Evolutionary conservation across 2,329 filamentous ascomycete genomes (phyloP).

Genomic region (Dothistroma septosporum): DNA sequence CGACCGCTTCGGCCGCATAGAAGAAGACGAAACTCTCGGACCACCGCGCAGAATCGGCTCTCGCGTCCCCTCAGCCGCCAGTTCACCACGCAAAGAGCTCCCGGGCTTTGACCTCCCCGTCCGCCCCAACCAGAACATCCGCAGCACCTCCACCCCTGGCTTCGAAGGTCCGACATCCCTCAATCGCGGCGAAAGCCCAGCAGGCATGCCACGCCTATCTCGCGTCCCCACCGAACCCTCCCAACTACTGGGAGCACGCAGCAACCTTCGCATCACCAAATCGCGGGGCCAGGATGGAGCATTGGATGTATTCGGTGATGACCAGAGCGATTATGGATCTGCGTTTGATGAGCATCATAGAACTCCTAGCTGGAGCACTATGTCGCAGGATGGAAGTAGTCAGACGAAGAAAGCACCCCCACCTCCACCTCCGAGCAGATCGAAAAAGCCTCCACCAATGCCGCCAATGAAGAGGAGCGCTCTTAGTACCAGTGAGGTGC

Average conservation of each 20-base stretch:
- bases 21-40: slow-evolving; percentile 53
- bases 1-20: slow-evolving; percentile 52
- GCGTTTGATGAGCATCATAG: slow-evolving; percentile 32
- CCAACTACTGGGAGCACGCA: slow-evolving; percentile 45
- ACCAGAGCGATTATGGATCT: slow-evolving; percentile 49
- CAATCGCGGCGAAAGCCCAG: slow-evolving; percentile 48
- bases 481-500: slow-evolving; percentile 40
- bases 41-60: slow-evolving; percentile 54
- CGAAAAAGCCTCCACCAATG: slow-evolving; percentile 63
- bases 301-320: slow-evolving; percentile 49
- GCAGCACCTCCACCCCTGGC: slow-evolving; percentile 46
- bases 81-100: slow-evolving; percentile 40
- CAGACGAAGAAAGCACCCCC: slow-evolving; percentile 58
- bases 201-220: slow-evolving; percentile 43
- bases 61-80: slow-evolving; percentile 38
- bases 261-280: slow-evolving; percentile 42
- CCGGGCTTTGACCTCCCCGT: slow-evolving; percentile 42
- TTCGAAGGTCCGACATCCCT: slow-evolving; percentile 53
- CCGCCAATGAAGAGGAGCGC: slow-evolving; percentile 60
- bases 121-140: slow-evolving; percentile 44
- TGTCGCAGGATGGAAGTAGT: slow-evolving; percentile 14
- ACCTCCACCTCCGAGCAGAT: slow-evolving; percentile 53
- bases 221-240: slow-evolving; percentile 55
- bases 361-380: slow-evolving; percentile 47
- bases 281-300: slow-evolving; percentile 31